Evolutionary conservation across 2,329 filamentous ascomycete species (phyloP).

Genomic region (Botrytis pseudocinerea): DNA sequence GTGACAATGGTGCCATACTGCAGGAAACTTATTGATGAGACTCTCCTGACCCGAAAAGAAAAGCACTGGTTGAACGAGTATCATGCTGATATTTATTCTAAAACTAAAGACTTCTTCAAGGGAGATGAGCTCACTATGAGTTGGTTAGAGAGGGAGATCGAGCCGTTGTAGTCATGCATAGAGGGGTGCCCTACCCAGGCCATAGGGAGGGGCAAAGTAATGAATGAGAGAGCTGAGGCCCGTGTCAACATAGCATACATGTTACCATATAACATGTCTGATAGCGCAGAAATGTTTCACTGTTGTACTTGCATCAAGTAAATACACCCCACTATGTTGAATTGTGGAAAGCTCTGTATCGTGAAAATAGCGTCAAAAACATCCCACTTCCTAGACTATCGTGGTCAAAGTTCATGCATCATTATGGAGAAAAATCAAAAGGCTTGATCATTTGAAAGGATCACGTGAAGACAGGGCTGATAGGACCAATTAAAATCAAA

Average conservation of each 20-base stretch:
- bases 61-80: conserved; percentile 86
- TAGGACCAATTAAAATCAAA: conserved; percentile 1
- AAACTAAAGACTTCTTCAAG: conserved; percentile 76
- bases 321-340: conserved; percentile 6
- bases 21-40: conserved; percentile 77
- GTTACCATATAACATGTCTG: background rate
- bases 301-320: conserved; percentile 16
- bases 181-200: background rate
- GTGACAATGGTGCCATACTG: conserved; percentile 97
- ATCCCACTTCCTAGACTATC: conserved; percentile 17
- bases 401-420: conserved; percentile 16
- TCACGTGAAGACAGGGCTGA: conserved; percentile 8
- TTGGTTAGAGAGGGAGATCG: conserved; percentile 89
- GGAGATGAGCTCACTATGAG: conserved; percentile 68
- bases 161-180: conserved; percentile 44
- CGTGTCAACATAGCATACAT: conserved; percentile 13
- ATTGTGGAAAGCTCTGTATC: conserved; percentile 16
- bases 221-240: background rate
- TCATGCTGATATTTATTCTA: conserved; percentile 76
- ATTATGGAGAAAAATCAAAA: background rate
- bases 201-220: background rate
- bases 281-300: conserved; percentile 10
- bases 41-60: conserved; percentile 70
- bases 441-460: background rate
- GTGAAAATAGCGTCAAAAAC: conserved; percentile 7